A percentile compares a stretch with the other conserved stretches of the same genome.
Evolutionary conservation across 2,329 filamentous ascomycete genomes (phyloP).

Genomic region (Coniochaeta sp.): DNA sequence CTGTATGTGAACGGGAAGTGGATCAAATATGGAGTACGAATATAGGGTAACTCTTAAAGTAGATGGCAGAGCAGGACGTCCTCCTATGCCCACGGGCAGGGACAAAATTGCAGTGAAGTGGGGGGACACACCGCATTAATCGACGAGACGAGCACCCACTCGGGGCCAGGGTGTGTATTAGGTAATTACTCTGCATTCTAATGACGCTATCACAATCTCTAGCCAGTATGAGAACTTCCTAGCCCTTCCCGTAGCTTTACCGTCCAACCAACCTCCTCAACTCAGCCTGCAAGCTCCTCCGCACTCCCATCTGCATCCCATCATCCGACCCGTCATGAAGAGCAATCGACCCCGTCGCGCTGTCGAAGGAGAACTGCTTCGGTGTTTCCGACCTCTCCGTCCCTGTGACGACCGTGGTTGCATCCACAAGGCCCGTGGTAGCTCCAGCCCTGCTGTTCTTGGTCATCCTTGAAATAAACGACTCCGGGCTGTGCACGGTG

Average conservation of each 20-base stretch:
- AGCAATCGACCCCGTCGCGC: background rate
- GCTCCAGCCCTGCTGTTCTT: slow-evolving; percentile 6
- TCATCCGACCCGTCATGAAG: background rate
- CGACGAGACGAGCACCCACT: too few species aligned
- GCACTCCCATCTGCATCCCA: background rate
- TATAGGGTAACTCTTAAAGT: too few species aligned
- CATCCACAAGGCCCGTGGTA: slow-evolving; percentile 4
- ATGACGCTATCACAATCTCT: background rate
- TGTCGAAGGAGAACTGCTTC: background rate
- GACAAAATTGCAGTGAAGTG: too few species aligned
- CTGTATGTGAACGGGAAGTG: too few species aligned
- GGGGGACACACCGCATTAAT: too few species aligned
- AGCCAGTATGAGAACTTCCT: too few species aligned
- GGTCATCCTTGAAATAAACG: slow-evolving; percentile 2
- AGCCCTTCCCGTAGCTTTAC: too few species aligned
- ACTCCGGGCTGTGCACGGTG: too few species aligned
- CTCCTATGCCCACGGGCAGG: too few species aligned
- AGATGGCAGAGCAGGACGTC: too few species aligned
- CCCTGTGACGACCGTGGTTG: background rate
- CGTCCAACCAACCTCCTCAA: slow-evolving; percentile 14
- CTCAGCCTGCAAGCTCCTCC: slow-evolving; percentile 12
- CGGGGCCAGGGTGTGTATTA: background rate
- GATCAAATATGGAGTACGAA: too few species aligned
- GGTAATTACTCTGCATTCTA: background rate
- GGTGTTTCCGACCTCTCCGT: background rate